A percentile compares a stretch with the other conserved stretches of the same genome.
These are phyloP conservation scores for Amphirosellinia nigrospora DNA, from an alignment of 495 filamentous ascomycete genomes.

Conservation along the genomic window DNA sequence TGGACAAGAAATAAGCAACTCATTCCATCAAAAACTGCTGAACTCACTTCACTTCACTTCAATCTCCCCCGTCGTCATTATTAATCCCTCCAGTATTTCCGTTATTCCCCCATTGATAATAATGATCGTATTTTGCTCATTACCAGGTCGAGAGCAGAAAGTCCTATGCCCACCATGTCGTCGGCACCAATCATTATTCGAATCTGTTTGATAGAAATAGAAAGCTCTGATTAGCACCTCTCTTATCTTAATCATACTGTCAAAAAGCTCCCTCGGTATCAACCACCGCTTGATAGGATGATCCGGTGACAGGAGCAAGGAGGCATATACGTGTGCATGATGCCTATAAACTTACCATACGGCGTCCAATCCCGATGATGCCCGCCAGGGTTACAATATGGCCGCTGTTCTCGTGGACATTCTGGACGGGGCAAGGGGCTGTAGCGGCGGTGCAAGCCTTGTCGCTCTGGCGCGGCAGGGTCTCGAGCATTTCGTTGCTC, in stretches of 20 bases:
- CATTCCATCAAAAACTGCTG: not conserved
- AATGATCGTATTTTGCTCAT: not conserved
- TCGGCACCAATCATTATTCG: not conserved
- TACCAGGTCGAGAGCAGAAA: not conserved
- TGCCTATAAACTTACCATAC: constrained; percentile 15
- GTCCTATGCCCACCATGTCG: not conserved
- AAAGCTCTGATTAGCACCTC: not conserved
- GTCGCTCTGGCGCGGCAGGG: not conserved
- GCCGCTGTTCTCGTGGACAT: not conserved
- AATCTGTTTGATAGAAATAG: not conserved
- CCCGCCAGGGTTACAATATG: constrained; percentile 12
- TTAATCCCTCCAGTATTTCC: too few relatives aligned
- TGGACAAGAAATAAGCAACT: not conserved
- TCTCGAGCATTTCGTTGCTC: not conserved
- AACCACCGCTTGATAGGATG: not conserved
- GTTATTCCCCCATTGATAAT: not conserved
- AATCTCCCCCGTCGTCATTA: not conserved
- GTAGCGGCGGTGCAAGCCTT: not conserved
- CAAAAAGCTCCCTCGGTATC: not conserved
- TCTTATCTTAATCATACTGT: not conserved
- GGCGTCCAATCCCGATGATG: not conserved
- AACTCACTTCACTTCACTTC: too few relatives aligned
- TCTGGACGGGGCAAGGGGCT: not conserved
- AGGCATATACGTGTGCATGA: not conserved
- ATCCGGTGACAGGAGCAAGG: not conserved